Base-by-base conservation (phyloP, 345 rosid genomes). In the thale cress (Arabidopsis thaliana) region DNA sequence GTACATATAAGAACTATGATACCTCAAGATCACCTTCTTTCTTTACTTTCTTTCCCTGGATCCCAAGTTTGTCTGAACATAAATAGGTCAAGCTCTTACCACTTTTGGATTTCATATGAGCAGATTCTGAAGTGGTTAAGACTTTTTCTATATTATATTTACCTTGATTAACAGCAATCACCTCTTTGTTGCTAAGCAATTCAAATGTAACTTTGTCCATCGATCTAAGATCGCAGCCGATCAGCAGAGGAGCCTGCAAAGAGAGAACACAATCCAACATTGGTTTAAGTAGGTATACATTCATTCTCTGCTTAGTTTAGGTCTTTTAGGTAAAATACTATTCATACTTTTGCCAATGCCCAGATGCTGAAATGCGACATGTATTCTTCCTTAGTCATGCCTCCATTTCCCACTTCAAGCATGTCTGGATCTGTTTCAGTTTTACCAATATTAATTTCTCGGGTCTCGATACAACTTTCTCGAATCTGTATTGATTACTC, bases 391-490 rank as follows among this genome's bases (percentile, higher is more conserved):
- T 77, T 84, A 10, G 86, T 88, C 98, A 95, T 92, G 57, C 99
- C 97, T 75, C 99, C 99, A 78, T 95, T 95, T 8, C 98, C 99
- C 37, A 95, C 89, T 82, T 95, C 99, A 8, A 95, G 96, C 99
- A 95, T 95, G 83, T 95, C 99, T 49, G 99, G 97, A 82, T 92
- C 99, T 94, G 84, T 72, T 77, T 70, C 55, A 64, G 66, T 55
- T 63, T 69, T 57, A 20, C 23, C 5, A 6, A 53, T 44, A 45
- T 76, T 45, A 76, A 45, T 16, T 44, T 44, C 46, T 46, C 1
- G 7, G 16, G 0, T 38, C n/a, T 22, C 5, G 38, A 6, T 58
- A 13, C 30, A 16, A 32, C 36, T n/a, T 2, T 58, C 24, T 46
- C 20, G 20, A 7, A 55, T 52, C 41, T 79, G 1, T 5, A 22